Evolutionary conservation across 2,329 filamentous ascomycete genomes (phyloP), one percentile per base, ranked within the genome.

Genomic region (Byssochlamys sp.): DNA sequence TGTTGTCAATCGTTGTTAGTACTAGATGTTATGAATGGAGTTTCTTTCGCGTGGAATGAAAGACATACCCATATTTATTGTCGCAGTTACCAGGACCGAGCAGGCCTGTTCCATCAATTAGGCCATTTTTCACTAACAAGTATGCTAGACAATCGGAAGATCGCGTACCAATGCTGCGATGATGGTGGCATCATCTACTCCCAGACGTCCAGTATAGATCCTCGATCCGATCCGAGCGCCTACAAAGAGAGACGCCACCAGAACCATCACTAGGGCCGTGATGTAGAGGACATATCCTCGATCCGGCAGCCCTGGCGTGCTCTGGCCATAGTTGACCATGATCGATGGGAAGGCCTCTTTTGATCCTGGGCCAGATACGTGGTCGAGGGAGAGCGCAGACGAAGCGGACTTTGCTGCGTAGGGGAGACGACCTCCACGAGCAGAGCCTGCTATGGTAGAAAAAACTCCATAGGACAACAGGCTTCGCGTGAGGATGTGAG

Each of bases 301-400:
- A 31, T 49, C 50, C 2, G 55, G 55, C 26, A 50, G 28, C 14
- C 52, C 50, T 39, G 35, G 35, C 35, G 35, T 39, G n/a, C 29
- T 39, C 25, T 56, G 35, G 35, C 35, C 35, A n/a, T 24, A 49
- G 55, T 28, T 58, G 55, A 14, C 55, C 58, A 56, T 60, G 57
- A 28, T 58, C 58, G 29, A 60, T 10, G n/a, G 19, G 5, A n/a
- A 14, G 14, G 14, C 35, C 12, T 39, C 14, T 39, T 39, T 14
- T 31, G 7, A 31, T 19, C 19, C 19, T 19, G 19, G 5, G 29
- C 29, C 29, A 31, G 29, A 31, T 10, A 31, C 29, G 29, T 10
- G 29, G 9, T 31, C 4, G 29, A 10, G 4, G 11, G 9, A 10
- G 29, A 31, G 29, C 9, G 29, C 29, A 31, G 29, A 31, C 29